Percentiles rank a stretch among this genome's conserved stretches.
These are phyloP conservation scores for Podaxis carcinomalis DNA, from an alignment of 768 basidiomycete species.

Conservation along the genomic window DNA sequence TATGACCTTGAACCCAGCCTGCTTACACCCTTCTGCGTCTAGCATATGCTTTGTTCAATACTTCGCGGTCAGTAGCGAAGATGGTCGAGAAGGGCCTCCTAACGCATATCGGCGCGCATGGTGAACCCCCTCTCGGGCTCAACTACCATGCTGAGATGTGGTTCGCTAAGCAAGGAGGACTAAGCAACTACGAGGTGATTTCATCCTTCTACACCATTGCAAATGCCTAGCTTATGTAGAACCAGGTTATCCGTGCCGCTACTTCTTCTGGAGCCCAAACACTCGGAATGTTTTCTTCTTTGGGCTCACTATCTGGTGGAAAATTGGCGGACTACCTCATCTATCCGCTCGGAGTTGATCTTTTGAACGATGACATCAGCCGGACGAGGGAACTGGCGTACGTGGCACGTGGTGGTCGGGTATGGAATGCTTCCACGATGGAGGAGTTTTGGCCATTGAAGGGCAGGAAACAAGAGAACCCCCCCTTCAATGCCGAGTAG, in stretches of 20 bases:
- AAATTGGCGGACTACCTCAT: constrained; percentile 72
- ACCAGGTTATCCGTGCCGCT: constrained; percentile 62
- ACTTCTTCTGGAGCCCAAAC: constrained; percentile 63
- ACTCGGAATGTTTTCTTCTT: constrained; percentile 54
- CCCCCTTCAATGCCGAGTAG: constrained; percentile 54
- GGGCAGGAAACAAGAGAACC: constrained; percentile 48
- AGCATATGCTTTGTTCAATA: constrained; percentile 69
- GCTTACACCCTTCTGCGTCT: constrained; percentile 1
- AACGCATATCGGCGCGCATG: constrained; percentile 71
- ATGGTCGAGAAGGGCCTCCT: constrained; percentile 63
- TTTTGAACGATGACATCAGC: constrained; percentile 44
- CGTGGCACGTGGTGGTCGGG: constrained; percentile 63
- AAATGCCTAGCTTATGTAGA: neutral
- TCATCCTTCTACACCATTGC: neutral
- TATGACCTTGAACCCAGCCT: neutral
- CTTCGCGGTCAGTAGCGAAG: constrained; percentile 60
- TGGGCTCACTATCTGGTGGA: constrained; percentile 59
- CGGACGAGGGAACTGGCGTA: constrained; percentile 47
- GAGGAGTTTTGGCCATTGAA: constrained; percentile 68
- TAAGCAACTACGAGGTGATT: constrained; percentile 65
- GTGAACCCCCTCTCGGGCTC: constrained; percentile 66
- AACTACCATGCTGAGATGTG: constrained; percentile 77
- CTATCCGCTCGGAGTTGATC: constrained; percentile 56
- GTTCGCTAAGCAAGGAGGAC: constrained; percentile 58
- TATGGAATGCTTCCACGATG: constrained; percentile 68